Percentiles rank a stretch among this genome's conserved stretches.
These are phyloP conservation scores for Ceratocystis lukuohia DNA, from an alignment of 2,329 filamentous ascomycete genomes.

Conservation along the genomic window DNA sequence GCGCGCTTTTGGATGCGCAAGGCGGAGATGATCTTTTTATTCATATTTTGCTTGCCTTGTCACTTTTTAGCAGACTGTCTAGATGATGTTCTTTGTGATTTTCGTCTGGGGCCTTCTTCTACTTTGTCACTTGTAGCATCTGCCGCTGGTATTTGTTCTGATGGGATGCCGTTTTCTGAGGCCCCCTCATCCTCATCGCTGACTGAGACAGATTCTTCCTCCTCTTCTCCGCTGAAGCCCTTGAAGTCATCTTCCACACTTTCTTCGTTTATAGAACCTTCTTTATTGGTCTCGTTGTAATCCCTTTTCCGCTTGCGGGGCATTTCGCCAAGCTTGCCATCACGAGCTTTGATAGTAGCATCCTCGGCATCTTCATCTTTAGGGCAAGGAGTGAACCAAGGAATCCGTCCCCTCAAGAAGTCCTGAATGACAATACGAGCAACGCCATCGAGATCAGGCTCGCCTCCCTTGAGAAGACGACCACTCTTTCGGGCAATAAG, in stretches of 20 bases:
- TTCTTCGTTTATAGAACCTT: slow-evolving; percentile 24
- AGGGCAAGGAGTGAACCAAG: slow-evolving; percentile 75
- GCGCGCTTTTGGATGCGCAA: background rate
- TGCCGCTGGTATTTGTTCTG: slow-evolving; percentile 1
- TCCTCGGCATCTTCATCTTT: slow-evolving; percentile 40
- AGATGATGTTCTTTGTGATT: slow-evolving; percentile 13
- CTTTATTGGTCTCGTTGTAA: slow-evolving; percentile 34
- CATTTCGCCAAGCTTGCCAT: slow-evolving; percentile 77
- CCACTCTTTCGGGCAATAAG: slow-evolving; percentile 76
- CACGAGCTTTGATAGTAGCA: slow-evolving; percentile 50
- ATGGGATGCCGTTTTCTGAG: background rate
- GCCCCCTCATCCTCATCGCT: slow-evolving; percentile 20
- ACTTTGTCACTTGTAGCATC: slow-evolving; percentile 12
- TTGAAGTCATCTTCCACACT: slow-evolving; percentile 32
- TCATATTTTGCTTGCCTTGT: background rate
- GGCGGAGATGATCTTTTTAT: background rate
- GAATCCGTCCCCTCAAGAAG: slow-evolving; percentile 86
- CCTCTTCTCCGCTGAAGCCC: slow-evolving; percentile 33
- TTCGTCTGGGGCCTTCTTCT: slow-evolving; percentile 12
- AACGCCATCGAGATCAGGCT: slow-evolving; percentile 85
- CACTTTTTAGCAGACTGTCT: slow-evolving; percentile 9
- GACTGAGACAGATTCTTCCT: slow-evolving; percentile 25
- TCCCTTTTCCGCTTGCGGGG: slow-evolving; percentile 60
- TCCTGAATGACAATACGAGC: slow-evolving; percentile 96
- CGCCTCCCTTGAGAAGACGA: slow-evolving; percentile 76